phyloP scores from a whole-genome alignment of 2,329 filamentous ascomycete species.

The Talaromyces sp. region DNA sequence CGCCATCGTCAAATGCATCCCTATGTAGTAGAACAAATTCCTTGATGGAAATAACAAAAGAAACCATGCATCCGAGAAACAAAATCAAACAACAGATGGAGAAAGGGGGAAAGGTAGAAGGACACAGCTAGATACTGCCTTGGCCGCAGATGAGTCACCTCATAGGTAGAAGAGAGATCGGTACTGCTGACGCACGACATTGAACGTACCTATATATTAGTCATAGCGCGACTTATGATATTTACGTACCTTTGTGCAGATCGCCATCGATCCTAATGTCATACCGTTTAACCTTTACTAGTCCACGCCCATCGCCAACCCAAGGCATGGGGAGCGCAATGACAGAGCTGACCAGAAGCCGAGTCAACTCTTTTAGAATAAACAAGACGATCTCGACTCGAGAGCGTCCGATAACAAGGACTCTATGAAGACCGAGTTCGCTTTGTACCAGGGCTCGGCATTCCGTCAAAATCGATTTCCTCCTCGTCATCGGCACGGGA shows the following conservation, averaged over 20 bases:
- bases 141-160: background rate
- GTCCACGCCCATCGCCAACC: background rate
- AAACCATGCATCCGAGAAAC: background rate
- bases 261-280: background rate
- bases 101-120: background rate
- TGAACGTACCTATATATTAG: constrained; percentile 8
- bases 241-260: background rate
- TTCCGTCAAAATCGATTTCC: constrained; percentile 26
- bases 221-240: background rate
- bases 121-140: background rate
- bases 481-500: constrained; percentile 32
- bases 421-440: constrained; percentile 46
- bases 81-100: background rate
- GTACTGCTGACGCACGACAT: background rate
- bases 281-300: background rate
- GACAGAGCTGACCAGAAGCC: background rate
- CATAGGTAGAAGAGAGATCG: background rate
- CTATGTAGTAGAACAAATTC: background rate
- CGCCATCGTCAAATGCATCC: constrained; percentile 3
- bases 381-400: background rate
- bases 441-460: constrained; percentile 43
- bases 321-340: background rate
- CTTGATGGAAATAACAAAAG: constrained; percentile 2
- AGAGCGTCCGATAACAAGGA: background rate
- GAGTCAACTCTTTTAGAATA: background rate